Percentiles rank a stretch among this genome's conserved stretches.
Conservation (phyloP, 306 rosid genomes). For the Sindora glabra region DNA sequence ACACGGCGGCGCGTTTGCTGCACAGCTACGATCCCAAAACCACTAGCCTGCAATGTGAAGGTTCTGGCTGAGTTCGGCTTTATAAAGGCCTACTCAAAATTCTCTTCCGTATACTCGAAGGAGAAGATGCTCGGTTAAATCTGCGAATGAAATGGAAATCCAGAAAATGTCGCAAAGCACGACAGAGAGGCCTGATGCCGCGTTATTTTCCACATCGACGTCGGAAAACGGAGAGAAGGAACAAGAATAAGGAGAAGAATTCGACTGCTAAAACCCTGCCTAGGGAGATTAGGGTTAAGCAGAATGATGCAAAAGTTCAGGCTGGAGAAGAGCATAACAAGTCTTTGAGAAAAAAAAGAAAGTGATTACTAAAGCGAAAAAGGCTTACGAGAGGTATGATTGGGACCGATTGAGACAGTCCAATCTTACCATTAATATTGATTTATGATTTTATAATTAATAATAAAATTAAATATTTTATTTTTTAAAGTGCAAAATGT, state of each 20-base stretch:
- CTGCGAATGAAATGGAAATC: not conserved
- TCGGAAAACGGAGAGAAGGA: not conserved
- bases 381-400: not conserved
- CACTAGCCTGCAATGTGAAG: not conserved
- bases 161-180: not conserved
- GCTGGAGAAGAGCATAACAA: not conserved
- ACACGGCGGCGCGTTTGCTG: not conserved
- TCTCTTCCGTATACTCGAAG: not conserved
- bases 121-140: not conserved
- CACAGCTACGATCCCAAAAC: slow-evolving; percentile 2
- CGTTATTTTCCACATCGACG: too few relatives aligned
- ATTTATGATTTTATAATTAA: too few relatives aligned
- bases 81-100: not conserved
- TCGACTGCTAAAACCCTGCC: not conserved
- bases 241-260: not conserved
- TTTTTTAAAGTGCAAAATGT: too few relatives aligned
- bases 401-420: too few relatives aligned
- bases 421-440: too few relatives aligned
- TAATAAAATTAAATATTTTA: too few relatives aligned
- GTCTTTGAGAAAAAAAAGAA: not conserved
- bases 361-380: not conserved
- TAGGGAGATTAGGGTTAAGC: not conserved
- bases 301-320: not conserved
- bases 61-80: not conserved
- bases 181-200: too few relatives aligned